phyloP scores from a whole-genome alignment of 352 stramenopile genomes.

The Sclerospora graminicola region DNA sequence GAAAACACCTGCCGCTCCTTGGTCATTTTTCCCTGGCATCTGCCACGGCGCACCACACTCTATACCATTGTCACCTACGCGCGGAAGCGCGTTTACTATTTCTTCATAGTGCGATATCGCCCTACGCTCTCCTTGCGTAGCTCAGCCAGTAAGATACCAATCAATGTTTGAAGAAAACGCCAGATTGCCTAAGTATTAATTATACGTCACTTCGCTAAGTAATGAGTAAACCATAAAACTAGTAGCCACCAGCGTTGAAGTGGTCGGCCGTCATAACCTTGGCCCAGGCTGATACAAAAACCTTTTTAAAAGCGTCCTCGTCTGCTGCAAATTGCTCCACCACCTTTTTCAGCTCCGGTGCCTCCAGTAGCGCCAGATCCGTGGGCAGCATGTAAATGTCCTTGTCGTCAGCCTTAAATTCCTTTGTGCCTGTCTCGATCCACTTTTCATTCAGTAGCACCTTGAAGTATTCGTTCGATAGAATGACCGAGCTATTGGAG shows the following conservation, averaged over 20 bases:
- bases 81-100: too few relatives aligned
- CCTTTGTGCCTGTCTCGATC: constrained; percentile 12
- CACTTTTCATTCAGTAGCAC: constrained; percentile 16
- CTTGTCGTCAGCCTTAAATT: constrained; percentile 15
- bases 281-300: constrained; percentile 12
- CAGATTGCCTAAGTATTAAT: background rate
- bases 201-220: background rate
- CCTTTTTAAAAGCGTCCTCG: constrained; percentile 14
- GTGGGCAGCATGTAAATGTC: constrained; percentile 22
- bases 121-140: too few relatives aligned
- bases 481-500: constrained; percentile 55
- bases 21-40: too few relatives aligned
- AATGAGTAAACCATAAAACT: background rate
- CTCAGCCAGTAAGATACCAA: too few relatives aligned
- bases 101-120: too few relatives aligned
- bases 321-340: constrained; percentile 11
- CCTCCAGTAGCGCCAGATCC: constrained; percentile 16
- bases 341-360: constrained; percentile 11
- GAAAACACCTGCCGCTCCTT: too few relatives aligned
- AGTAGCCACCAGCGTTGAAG: constrained; percentile 16
- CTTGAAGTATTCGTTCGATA: constrained; percentile 63
- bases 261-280: constrained; percentile 20
- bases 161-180: too few relatives aligned
- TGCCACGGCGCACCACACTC: too few relatives aligned
- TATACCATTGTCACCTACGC: too few relatives aligned